Evolutionary conservation across 2,329 filamentous ascomycete genomes (phyloP), one percentile per base, ranked within the genome.

Genomic region (Juglanconis sp.): DNA sequence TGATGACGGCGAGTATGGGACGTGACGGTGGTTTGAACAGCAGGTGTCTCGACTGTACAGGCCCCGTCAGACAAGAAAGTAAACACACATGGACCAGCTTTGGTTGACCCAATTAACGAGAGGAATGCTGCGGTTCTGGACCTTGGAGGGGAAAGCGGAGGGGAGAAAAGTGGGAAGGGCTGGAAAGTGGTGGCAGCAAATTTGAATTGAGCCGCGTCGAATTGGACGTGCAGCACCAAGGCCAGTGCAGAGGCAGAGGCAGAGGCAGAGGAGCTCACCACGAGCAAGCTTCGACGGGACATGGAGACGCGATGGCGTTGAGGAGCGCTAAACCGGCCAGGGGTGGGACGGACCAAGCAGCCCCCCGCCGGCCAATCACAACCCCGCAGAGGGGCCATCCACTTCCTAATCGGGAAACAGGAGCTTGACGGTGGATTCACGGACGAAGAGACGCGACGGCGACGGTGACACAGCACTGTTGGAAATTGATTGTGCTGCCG

Each of bases 201-300:
- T 57, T 54, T 60, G 57, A 60, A 49, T 52, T 60, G 46, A 62
- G 54, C 57, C 57, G 53, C 57, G 57, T 60, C 60, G 57, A 56
- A 52, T 31, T 46, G 42, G 30, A 11, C 42, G 53, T 35, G 32
- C 24, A 24, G 24, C 24, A 24, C 24, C 24, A 24, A 24, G 24
- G 24, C 24, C 24, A 24, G 24, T 24, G 24, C 24, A 24, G 24
- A 24, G 24, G 24, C 24, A 24, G 31, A 51, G 32, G 31, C 48
- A 24, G 24, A 24, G 36, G 34, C 32, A 38, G n/a, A 3, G 8
- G 17, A 46, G 53, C 53, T 31, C 17, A 44, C 30, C 52, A n/a
- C 30, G 44, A 56, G 31, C 42, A 56, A 32, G 24, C 30, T 8
- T 31, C 13, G 13, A 30, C 17, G 40, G 13, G 48, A 49, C 31